phyloP scores from a whole-genome alignment of 2,329 filamentous ascomycete genomes.

The Alternaria gaisen region DNA sequence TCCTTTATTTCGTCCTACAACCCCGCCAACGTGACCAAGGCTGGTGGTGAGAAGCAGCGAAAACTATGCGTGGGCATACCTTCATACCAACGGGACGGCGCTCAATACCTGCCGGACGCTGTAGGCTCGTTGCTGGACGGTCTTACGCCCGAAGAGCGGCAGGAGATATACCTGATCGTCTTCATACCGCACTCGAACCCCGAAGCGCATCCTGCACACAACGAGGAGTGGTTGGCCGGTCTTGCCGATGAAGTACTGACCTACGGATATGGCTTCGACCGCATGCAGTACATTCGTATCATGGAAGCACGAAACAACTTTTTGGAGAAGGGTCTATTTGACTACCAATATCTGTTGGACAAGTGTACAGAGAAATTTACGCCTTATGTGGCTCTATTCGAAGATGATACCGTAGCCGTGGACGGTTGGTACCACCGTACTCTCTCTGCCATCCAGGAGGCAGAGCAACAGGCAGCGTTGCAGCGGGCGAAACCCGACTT shows the following conservation, averaged over 20 bases:
- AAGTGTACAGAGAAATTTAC: constrained; percentile 51
- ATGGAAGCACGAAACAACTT: constrained; percentile 42
- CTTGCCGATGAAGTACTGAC: constrained; percentile 54
- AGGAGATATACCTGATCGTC: constrained; percentile 53
- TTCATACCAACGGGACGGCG: constrained; percentile 52
- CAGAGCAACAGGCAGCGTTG: constrained; percentile 41
- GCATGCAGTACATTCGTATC: constrained; percentile 46
- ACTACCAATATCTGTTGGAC: constrained; percentile 56
- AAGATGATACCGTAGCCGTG: constrained; percentile 59
- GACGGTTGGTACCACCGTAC: constrained; percentile 59
- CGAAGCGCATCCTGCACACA: constrained; percentile 51
- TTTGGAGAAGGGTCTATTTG: constrained; percentile 55
- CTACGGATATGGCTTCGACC: constrained; percentile 50
- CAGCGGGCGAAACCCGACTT: constrained; percentile 39
- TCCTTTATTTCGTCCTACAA: constrained; percentile 35
- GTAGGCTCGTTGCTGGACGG: constrained; percentile 57
- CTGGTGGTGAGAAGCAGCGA: constrained; percentile 25
- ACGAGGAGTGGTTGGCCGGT: constrained; percentile 53
- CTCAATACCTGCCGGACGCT: constrained; percentile 53
- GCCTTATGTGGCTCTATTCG: constrained; percentile 56
- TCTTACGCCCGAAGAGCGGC: constrained; percentile 53
- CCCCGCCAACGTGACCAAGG: constrained; percentile 27
- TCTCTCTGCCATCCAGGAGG: constrained; percentile 46
- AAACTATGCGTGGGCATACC: constrained; percentile 57
- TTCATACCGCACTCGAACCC: constrained; percentile 58